phyloP scores from a whole-genome alignment of 345 rosid species.

The Citrus inodora region DNA sequence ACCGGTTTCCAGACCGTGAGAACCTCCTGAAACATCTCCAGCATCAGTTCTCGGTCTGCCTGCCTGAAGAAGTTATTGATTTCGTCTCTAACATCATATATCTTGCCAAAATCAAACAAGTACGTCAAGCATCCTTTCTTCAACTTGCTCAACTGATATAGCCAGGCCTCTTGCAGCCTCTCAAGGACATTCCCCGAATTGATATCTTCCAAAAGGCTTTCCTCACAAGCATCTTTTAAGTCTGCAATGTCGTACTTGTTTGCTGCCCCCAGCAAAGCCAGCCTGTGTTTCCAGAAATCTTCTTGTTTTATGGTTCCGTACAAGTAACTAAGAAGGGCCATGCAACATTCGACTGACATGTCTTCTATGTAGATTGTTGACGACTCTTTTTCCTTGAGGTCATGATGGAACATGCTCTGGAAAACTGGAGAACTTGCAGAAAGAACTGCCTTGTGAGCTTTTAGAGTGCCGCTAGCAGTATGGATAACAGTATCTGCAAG shows the following conservation, averaged over 20 bases:
- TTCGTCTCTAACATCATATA: conserved; percentile 77
- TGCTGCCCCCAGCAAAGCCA: conserved; percentile 71
- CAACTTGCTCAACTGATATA: conserved; percentile 73
- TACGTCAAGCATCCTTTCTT: conserved; percentile 84
- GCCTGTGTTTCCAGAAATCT: conserved; percentile 91
- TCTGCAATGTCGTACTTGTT: conserved; percentile 75
- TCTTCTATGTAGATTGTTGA: conserved; percentile 77
- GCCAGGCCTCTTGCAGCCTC: conserved; percentile 92
- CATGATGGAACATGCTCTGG: conserved; percentile 82
- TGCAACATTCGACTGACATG: conserved; percentile 83
- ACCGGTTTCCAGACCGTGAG: conserved; percentile 74
- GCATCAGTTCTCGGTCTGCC: conserved; percentile 78
- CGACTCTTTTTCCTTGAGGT: conserved; percentile 89
- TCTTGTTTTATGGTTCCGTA: conserved; percentile 78
- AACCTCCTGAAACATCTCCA: conserved; percentile 91
- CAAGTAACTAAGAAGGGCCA: conserved; percentile 69
- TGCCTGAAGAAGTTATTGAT: conserved; percentile 67
- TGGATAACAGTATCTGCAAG: conserved; percentile 73
- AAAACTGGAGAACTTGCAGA: conserved; percentile 89
- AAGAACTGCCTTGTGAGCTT: conserved; percentile 84
- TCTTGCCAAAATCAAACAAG: conserved; percentile 88
- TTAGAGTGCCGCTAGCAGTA: conserved; percentile 68
- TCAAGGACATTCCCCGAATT: conserved; percentile 76
- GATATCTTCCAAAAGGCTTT: conserved; percentile 86
- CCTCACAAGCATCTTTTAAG: conserved; percentile 80